Conservation (phyloP, 192 early-diverging fungal genomes). For the Diversispora eburnea region DNA sequence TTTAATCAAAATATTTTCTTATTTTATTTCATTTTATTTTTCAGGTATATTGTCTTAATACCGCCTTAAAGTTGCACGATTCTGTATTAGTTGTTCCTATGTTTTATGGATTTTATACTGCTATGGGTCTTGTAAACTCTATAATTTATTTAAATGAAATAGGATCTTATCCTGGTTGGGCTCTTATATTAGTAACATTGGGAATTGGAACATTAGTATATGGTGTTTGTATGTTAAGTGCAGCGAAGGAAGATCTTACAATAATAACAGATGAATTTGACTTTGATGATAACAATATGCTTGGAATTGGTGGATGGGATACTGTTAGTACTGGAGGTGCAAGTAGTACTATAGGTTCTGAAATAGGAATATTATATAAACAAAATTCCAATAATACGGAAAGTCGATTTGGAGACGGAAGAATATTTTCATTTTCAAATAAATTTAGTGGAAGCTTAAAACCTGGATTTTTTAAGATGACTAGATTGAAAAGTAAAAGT, state of each 20-base stretch:
- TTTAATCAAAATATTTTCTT: constrained; percentile 13
- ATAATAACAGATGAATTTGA: not conserved
- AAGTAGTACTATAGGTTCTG: not conserved
- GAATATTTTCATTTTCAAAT: constrained; percentile 15
- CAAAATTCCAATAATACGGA: not conserved
- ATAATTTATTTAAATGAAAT: constrained; percentile 58
- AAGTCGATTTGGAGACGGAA: constrained; percentile 2
- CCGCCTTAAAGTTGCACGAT: constrained; percentile 52
- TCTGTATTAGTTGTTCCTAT: constrained; percentile 58
- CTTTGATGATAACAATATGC: not conserved
- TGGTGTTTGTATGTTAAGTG: constrained; percentile 51
- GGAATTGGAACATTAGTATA: constrained; percentile 53
- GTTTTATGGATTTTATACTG: constrained; percentile 55
- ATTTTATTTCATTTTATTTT: not conserved
- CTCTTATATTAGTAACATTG: constrained; percentile 44
- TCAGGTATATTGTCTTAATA: constrained; percentile 59
- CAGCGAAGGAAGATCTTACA: constrained; percentile 34
- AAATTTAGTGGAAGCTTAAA: not conserved
- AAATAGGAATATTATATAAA: constrained; percentile 6
- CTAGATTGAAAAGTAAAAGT: not conserved
- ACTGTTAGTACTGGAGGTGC: not conserved
- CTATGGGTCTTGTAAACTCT: constrained; percentile 55
- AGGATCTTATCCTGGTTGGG: constrained; percentile 47
- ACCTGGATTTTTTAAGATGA: constrained; percentile 17
- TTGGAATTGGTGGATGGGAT: constrained; percentile 11